phyloP scores from a whole-genome alignment of 345 rosid genomes.

The Acer yangbiense region DNA sequence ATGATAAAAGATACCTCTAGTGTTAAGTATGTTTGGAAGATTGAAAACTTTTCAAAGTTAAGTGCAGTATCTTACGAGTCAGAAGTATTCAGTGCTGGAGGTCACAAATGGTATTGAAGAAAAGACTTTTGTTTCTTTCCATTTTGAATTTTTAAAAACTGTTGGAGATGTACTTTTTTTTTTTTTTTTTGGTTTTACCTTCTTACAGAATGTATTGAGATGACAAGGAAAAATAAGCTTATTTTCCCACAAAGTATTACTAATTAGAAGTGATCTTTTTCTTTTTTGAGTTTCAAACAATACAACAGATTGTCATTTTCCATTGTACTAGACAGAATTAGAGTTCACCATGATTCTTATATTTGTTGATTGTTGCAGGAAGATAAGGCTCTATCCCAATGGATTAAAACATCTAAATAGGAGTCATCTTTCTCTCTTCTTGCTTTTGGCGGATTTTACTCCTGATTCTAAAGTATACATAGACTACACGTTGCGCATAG shows the following conservation, averaged over 20 bases:
- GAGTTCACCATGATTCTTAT: not conserved
- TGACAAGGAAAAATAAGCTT: too few species aligned
- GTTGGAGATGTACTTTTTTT: too few species aligned
- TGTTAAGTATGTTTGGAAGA: conserved; percentile 36
- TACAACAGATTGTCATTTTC: too few species aligned
- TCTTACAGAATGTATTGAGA: rapidly evolving
- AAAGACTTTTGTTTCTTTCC: not conserved
- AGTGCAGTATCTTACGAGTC: conserved; percentile 19
- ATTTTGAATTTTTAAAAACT: not conserved
- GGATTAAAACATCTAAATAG: conserved; percentile 32
- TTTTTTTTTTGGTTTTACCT: too few species aligned
- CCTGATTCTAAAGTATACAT: conserved; percentile 30
- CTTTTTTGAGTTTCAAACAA: too few species aligned
- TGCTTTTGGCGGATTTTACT: conserved; percentile 29
- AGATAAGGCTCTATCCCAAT: conserved; percentile 34
- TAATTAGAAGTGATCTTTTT: too few species aligned
- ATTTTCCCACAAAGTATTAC: too few species aligned
- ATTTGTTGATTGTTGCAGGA: conserved; percentile 29
- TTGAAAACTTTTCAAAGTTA: conserved; percentile 34
- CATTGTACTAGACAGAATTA: not conserved
- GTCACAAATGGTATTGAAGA: conserved; percentile 36
- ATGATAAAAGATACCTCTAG: conserved; percentile 22
- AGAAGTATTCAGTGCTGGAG: conserved; percentile 26
- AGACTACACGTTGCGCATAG: conserved; percentile 30
- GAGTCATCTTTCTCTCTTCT: conserved; percentile 30